Conservation (phyloP, 1,139 yeast genomes). For the Nematodospora anomalae region DNA sequence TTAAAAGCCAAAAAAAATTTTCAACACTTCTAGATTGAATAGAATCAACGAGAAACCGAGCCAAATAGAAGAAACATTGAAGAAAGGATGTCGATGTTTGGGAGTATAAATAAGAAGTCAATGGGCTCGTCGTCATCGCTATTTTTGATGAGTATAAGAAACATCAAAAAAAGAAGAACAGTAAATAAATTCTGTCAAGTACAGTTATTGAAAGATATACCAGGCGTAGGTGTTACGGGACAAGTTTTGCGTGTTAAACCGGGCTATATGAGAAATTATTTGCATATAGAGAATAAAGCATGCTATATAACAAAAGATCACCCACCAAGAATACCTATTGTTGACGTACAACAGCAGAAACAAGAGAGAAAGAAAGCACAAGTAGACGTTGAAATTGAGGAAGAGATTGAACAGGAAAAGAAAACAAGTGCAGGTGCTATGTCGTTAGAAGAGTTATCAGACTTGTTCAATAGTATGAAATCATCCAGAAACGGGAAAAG, state of each 20-base stretch:
- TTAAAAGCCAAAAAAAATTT: constrained; percentile 2
- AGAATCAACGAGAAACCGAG: not conserved
- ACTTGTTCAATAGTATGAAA: constrained; percentile 34
- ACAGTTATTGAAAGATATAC: constrained; percentile 69
- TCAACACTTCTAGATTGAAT: not conserved
- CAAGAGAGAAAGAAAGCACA: not conserved
- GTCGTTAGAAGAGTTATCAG: constrained; percentile 42
- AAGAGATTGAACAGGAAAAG: constrained; percentile 11
- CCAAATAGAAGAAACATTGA: not conserved
- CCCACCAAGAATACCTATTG: constrained; percentile 64
- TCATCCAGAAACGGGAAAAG: constrained; percentile 2
- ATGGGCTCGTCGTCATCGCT: not conserved
- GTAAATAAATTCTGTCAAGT: constrained; percentile 40
- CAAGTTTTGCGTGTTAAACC: constrained; percentile 77
- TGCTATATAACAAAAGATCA: constrained; percentile 56
- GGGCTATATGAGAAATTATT: constrained; percentile 76
- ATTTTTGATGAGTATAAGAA: constrained; percentile 5
- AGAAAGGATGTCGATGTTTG: not conserved
- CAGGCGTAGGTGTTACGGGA: constrained; percentile 62
- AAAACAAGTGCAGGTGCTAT: constrained; percentile 22
- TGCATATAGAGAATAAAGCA: constrained; percentile 74
- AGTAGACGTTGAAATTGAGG: constrained; percentile 13
- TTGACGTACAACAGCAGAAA: constrained; percentile 24
- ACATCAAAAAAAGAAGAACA: constrained; percentile 25
- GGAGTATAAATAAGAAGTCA: not conserved